These are phyloP conservation scores for Peronospora farinosa DNA, from an alignment of 352 stramenopile genomes.

Conservation along the genomic window DNA sequence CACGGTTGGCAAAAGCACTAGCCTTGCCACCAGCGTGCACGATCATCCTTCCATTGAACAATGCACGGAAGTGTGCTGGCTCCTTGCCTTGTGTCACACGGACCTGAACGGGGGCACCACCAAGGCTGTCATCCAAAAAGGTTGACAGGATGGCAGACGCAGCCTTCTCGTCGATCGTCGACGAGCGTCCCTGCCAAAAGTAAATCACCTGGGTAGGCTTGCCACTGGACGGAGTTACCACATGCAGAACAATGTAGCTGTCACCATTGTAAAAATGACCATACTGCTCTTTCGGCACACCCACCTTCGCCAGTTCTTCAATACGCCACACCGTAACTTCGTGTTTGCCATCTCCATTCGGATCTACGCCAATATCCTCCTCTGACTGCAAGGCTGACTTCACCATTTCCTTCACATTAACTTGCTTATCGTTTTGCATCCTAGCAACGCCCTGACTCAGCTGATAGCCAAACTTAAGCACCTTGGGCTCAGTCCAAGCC, in stretches of 20 bases:
- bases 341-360: slow-evolving; percentile 63
- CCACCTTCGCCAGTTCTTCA: slow-evolving; percentile 86
- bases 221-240: slow-evolving; percentile 50
- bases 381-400: slow-evolving; percentile 37
- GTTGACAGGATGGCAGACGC: slow-evolving; percentile 54
- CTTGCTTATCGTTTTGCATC: slow-evolving; percentile 38
- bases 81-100: slow-evolving; percentile 85
- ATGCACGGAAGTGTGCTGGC: slow-evolving; percentile 75
- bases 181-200: slow-evolving; percentile 88
- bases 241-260: slow-evolving; percentile 93
- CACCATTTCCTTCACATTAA: slow-evolving; percentile 59
- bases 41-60: slow-evolving; percentile 90
- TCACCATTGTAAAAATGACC: slow-evolving; percentile 93
- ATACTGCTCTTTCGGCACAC: slow-evolving; percentile 67
- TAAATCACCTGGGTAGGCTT: slow-evolving; percentile 86
- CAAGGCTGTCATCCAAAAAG: slow-evolving; percentile 81
- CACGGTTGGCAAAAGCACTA: slow-evolving; percentile 84
- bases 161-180: slow-evolving; percentile 85
- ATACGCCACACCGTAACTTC: slow-evolving; percentile 87
- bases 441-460: slow-evolving; percentile 38
- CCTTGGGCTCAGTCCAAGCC: slow-evolving; percentile 62
- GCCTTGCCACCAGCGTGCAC: slow-evolving; percentile 85
- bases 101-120: slow-evolving; percentile 79
- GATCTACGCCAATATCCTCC: slow-evolving; percentile 68
- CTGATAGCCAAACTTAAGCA: slow-evolving; percentile 61